Base-by-base conservation (phyloP, 805 yeast genomes). In the Yarrowia sp. region DNA sequence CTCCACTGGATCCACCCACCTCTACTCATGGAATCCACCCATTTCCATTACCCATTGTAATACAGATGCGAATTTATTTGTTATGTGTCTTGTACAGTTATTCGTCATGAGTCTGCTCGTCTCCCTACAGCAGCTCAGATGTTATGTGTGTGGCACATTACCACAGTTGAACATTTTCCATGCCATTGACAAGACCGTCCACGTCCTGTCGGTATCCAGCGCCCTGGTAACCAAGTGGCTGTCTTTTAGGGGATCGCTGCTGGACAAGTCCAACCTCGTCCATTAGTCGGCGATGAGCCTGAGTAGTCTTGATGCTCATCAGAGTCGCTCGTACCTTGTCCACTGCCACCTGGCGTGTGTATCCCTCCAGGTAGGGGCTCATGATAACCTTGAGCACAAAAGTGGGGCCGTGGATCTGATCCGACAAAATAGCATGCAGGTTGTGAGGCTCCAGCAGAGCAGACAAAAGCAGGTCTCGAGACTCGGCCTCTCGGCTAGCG, bases 241-340 rank as follows among this genome's bases (percentile, higher is more conserved):
- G 62, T 22, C 40, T 28, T 21, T 58, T 58, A 28, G 63, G 51
- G 24, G 51, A 33, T 17, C 41, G 40, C 41, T 33, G 63, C 12
- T 38, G 49, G 22, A 67, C 65, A 32, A 92, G 78, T 3, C 98
- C 98, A 67, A 92, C 93, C 75, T 93, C 98, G 70, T 93, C 98
- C 82, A 92, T 83, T 65, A 95, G 79, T 68, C 96, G 85, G 72
- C 90, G 89, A 75, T 90, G 90, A 36, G 88, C 89, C 73, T 89
- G 96, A 30, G 82, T 78, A 40, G 87, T 80, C 66, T 83, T 84
- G 70, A 83, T 75, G 54, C 87, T 88, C 44, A 85, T 76, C 65
- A 92, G 77, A 7, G 86, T 83, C 51, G 81, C 78, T 67, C 90
- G 83, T 19, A 89, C 85, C 73, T 86, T 88, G 59, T 79, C 78